A percentile compares a stretch with the other conserved stretches of the same genome.
These are phyloP conservation scores for Capsella bursapastoris DNA, from an alignment of 345 rosid genomes.

Conservation along the genomic window DNA sequence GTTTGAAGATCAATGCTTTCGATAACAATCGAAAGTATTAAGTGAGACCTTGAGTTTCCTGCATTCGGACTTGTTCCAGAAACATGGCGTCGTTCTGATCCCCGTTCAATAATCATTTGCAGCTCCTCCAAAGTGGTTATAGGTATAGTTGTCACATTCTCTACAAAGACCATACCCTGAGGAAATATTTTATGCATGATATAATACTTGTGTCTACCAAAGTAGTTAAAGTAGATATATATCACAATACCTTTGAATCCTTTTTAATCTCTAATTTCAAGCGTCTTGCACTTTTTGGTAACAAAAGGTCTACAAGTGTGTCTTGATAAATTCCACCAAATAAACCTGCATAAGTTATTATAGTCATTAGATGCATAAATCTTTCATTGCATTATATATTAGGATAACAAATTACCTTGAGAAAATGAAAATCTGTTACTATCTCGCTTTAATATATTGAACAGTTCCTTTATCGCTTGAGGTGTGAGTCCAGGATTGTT, in stretches of 20 bases:
- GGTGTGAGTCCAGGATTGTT: constrained; percentile 86
- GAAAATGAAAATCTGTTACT: constrained; percentile 81
- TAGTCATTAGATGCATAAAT: constrained; percentile 15
- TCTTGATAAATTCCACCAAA: constrained; percentile 98
- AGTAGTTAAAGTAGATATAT: constrained; percentile 7
- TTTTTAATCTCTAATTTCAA: constrained; percentile 90
- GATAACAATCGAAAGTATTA: constrained; percentile 82
- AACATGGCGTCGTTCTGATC: constrained; percentile 82
- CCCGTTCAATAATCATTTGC: constrained; percentile 68
- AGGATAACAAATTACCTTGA: constrained; percentile 57
- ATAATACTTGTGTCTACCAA: constrained; percentile 6
- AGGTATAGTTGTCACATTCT: constrained; percentile 77
- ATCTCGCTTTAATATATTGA: constrained; percentile 75
- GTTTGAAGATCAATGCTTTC: constrained; percentile 98
- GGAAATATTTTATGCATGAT: constrained; percentile 32
- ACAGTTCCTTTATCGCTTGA: constrained; percentile 85
- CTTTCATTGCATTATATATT: not conserved
- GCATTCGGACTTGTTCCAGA: constrained; percentile 95
- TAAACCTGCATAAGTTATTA: constrained; percentile 64
- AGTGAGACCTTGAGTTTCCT: constrained; percentile 95
- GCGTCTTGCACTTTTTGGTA: constrained; percentile 72
- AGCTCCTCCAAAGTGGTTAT: constrained; percentile 80
- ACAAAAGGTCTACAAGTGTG: constrained; percentile 80
- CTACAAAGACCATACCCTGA: constrained; percentile 91
- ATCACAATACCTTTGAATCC: constrained; percentile 72